Percentiles rank a stretch among this genome's conserved stretches.
Evolutionary conservation across 257 asterid species (phyloP).

Genomic region (Plectranthus barbatus): DNA sequence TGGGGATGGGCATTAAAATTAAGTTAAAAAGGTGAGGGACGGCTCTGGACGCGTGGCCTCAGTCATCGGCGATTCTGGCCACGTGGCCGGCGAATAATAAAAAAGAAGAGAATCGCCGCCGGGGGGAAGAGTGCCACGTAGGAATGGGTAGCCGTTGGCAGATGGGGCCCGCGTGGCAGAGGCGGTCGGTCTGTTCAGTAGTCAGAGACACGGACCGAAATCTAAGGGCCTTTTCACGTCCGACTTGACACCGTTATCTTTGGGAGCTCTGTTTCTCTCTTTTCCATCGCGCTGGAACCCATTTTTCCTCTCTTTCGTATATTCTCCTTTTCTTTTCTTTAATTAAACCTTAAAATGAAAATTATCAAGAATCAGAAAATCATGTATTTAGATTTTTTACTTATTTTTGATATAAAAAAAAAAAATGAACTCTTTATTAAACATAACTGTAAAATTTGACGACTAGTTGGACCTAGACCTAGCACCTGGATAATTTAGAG

Average conservation of each 20-base stretch:
- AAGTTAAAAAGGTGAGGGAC: background rate
- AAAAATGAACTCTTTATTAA: no score
- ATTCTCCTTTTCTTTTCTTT: no score
- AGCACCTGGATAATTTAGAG: no score
- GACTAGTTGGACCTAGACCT: no score
- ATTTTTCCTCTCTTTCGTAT: background rate
- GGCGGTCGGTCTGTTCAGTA: conserved; percentile 10
- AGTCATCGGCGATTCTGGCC: conserved; percentile 2
- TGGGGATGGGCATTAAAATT: no score
- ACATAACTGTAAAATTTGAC: no score
- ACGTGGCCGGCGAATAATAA: conserved; percentile 11
- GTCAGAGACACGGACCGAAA: no score
- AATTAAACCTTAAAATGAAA: no score
- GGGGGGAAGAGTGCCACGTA: conserved; percentile 20
- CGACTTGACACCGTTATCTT: conserved; percentile 33
- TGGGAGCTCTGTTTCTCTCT: background rate
- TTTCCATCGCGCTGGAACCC: background rate
- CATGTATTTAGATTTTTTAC: no score
- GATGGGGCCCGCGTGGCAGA: conserved; percentile 14
- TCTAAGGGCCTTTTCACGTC: conserved; percentile 19
- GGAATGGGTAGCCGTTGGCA: conserved; percentile 37
- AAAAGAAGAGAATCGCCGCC: background rate
- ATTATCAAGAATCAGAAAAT: no score
- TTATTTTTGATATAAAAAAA: no score
- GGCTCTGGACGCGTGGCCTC: conserved; percentile 23